Percentiles rank a stretch among this genome's conserved stretches.
phyloP scores from a whole-genome alignment of 192 early-diverging fungal genomes.

The Globomyces pollinis-pini region DNA sequence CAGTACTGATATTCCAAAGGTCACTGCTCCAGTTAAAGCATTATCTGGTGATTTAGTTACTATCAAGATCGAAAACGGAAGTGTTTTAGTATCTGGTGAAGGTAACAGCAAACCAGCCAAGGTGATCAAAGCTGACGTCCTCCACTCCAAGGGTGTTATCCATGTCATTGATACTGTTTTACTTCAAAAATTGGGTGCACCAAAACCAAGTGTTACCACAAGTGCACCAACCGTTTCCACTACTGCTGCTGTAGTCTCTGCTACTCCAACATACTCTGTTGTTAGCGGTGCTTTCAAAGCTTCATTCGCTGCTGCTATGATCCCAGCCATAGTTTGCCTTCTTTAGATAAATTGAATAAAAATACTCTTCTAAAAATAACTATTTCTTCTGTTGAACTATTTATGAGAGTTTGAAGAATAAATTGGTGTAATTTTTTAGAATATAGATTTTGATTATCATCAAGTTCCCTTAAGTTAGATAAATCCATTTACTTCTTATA shows the following conservation, averaged over 20 bases:
- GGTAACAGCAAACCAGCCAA: conserved; percentile 30
- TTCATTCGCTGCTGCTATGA: too few relatives aligned
- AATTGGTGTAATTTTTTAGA: too few relatives aligned
- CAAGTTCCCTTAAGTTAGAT: too few relatives aligned
- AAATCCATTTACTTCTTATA: too few relatives aligned
- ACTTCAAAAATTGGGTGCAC: conserved; percentile 16
- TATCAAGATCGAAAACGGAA: conserved; percentile 6
- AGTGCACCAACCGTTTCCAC: not conserved
- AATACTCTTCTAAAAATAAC: too few relatives aligned
- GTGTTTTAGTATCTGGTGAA: conserved; percentile 21
- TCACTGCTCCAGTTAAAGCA: not conserved
- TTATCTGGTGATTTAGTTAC: conserved; percentile 14
- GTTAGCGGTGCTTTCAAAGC: too few relatives aligned
- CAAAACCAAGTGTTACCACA: not conserved
- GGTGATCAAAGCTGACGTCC: conserved; percentile 31
- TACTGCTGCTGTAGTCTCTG: not conserved
- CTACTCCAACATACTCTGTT: not conserved
- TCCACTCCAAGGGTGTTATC: conserved; percentile 19
- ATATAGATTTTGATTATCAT: too few relatives aligned
- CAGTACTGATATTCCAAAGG: conserved; percentile 27
- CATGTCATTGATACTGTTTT: conserved; percentile 47
- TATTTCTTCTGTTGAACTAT: too few relatives aligned
- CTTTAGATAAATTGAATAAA: too few relatives aligned
- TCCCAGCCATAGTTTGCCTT: too few relatives aligned
- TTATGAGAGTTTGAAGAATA: too few relatives aligned